Base-by-base conservation (phyloP, 495 filamentous ascomycete genomes). In the Lepraria neglecta region DNA sequence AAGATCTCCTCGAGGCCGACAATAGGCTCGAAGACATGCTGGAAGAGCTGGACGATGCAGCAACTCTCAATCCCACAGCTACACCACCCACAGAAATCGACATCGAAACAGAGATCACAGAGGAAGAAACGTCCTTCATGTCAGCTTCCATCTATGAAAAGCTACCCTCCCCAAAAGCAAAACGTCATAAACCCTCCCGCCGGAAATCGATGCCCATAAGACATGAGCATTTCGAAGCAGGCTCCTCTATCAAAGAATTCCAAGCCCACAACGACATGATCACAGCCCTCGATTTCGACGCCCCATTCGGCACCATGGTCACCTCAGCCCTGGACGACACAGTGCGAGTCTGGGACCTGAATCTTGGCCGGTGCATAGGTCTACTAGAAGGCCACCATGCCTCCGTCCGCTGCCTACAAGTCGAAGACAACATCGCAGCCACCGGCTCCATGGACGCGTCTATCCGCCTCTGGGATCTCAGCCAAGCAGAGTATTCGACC, bases 141-240 rank as follows among this genome's bases (percentile, higher is more conserved):
- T 97, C 94, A 3, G 91, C 96, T 69, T 96, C 91, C 9, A 89
- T 99, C 64, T 99, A 97, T 69, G 87, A 92, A 68, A 97, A 97
- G 71, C 73, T 97, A 17, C 90, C 91, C 0, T 82, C 84, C 14
- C 74, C 81, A 31, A 84, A 81, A 59, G 74, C 81, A 33, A 82
- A 84, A 71, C 84, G 86, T 65, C 85, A 84, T 47, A 85, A 85
- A 61, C 84, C 82, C 30, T 42, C 64, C 77, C 75, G 80, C 64
- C 82, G 85, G 72, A 91, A 91, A 73, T 92, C 91, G 0, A 95
- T 92, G 86, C 91, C 94, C 27, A 89, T 97, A 60, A 77, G 97
- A 57, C 94, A 98, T 73, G 95, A 97, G 73, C 91, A 97, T 72
- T 88, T 97, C 69, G 84, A 92, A 64, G 89, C 94, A 1, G 94